Conservation (phyloP, 352 stramenopile genomes). For the Globisporangium sylvaticum region DNA sequence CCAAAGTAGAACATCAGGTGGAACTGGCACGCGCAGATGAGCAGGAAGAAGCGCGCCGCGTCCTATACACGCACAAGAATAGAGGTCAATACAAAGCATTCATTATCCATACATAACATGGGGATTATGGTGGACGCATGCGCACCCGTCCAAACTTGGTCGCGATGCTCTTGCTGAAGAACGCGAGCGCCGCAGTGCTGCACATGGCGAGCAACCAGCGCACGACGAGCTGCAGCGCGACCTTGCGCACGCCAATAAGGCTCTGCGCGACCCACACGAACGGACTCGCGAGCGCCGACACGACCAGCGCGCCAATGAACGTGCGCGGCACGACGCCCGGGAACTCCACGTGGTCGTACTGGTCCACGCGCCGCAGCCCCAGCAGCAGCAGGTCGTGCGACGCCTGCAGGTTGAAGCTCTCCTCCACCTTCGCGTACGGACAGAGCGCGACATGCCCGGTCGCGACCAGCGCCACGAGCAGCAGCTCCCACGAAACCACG, state of each 20-base stretch:
- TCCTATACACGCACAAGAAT: slow-evolving; percentile 27
- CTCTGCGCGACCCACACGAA: slow-evolving; percentile 28
- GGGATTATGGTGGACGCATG: background rate
- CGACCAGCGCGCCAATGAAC: slow-evolving; percentile 89
- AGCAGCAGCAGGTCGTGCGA: slow-evolving; percentile 94
- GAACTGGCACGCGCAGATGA: slow-evolving; percentile 93
- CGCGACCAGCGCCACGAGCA: slow-evolving; percentile 23
- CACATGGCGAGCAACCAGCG: slow-evolving; percentile 60
- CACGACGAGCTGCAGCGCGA: slow-evolving; percentile 56
- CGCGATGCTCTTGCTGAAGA: slow-evolving; percentile 60
- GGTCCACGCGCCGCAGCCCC: slow-evolving; percentile 31
- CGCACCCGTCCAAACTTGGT: slow-evolving; percentile 48
- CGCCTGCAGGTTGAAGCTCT: slow-evolving; percentile 98
- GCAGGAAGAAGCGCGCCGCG: slow-evolving; percentile 67
- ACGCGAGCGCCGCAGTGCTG: slow-evolving; percentile 46
- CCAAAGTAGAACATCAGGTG: slow-evolving; percentile 98
- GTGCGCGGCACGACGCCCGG: slow-evolving; percentile 97
- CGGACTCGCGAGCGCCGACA: slow-evolving; percentile 47
- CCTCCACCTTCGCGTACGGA: slow-evolving; percentile 92
- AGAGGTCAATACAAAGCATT: background rate
- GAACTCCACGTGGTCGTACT: slow-evolving; percentile 97
- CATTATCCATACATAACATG: background rate
- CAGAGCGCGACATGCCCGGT: slow-evolving; percentile 50
- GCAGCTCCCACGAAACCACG: background rate
- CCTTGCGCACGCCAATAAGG: slow-evolving; percentile 28